A percentile compares a stretch with the other conserved stretches of the same genome.
Conservation (phyloP, 257 asterid genomes). For the Asclepias syriaca region DNA sequence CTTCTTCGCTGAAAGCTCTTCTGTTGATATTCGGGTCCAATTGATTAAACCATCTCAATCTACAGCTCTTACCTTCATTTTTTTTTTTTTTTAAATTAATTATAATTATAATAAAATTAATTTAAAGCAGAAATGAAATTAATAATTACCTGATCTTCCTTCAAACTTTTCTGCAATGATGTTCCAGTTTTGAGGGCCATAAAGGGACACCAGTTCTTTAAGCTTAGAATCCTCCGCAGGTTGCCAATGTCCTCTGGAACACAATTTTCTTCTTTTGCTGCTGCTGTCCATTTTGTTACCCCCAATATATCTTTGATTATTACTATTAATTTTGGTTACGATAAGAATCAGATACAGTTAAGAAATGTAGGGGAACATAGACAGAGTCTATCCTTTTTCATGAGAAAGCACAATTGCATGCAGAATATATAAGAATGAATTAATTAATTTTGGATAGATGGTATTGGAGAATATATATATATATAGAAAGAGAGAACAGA, state of each 20-base stretch:
- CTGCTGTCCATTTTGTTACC: neutral
- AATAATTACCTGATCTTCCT: constrained; percentile 48
- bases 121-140: too few species aligned
- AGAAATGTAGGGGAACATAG: neutral
- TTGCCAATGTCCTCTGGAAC: constrained; percentile 53
- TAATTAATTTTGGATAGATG: too few species aligned
- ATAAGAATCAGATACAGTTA: neutral
- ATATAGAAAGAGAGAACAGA: neutral
- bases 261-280: constrained; percentile 7
- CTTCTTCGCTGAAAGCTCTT: constrained; percentile 8
- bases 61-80: constrained; percentile 1
- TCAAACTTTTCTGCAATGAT: constrained; percentile 40
- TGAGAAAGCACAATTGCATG: neutral
- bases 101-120: too few species aligned
- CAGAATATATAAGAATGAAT: neutral
- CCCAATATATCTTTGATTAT: too few species aligned
- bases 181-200: constrained; percentile 68
- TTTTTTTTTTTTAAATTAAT: too few species aligned
- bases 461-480: too few species aligned
- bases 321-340: too few species aligned
- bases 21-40: neutral
- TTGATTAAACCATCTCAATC: constrained; percentile 10
- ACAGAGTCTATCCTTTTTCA: neutral
- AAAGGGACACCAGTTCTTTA: constrained; percentile 36
- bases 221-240: constrained; percentile 56